Percentiles rank a stretch among this genome's conserved stretches.
phyloP scores from a whole-genome alignment of 73 alveolate species.

The Symbiodinium pilosum region DNA sequence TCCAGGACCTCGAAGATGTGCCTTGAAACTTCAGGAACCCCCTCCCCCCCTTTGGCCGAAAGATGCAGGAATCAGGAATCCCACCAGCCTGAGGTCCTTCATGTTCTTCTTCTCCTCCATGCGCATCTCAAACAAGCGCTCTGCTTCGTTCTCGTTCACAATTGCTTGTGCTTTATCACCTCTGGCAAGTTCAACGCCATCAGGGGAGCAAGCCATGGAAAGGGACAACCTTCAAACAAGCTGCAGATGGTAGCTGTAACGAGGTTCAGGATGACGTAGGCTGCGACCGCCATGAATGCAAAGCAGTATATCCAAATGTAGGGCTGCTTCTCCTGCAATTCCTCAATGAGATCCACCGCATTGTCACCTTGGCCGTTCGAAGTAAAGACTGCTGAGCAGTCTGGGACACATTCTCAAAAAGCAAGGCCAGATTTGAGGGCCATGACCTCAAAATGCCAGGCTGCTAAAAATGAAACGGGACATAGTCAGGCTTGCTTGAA shows the following conservation, averaged over 20 bases:
- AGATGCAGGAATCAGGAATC: neutral
- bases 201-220: neutral
- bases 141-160: slow-evolving; percentile 65
- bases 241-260: slow-evolving; percentile 45
- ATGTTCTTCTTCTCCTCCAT: slow-evolving; percentile 59
- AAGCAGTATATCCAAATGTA: slow-evolving; percentile 49
- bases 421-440: no score
- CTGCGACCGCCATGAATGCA: slow-evolving; percentile 39
- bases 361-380: slow-evolving; percentile 28
- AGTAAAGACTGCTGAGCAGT: neutral
- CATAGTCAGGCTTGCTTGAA: slow-evolving; percentile 69
- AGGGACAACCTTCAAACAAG: neutral
- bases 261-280: slow-evolving; percentile 52
- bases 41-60: neutral
- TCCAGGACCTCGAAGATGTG: slow-evolving; percentile 36
- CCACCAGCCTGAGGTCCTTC: slow-evolving; percentile 33
- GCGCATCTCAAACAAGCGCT: slow-evolving; percentile 51
- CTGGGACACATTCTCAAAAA: no score
- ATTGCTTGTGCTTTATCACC: slow-evolving; percentile 61
- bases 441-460: neutral
- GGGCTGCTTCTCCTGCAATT: slow-evolving; percentile 45
- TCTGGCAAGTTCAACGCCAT: neutral
- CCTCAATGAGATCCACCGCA: slow-evolving; percentile 38
- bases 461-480: slow-evolving; percentile 64
- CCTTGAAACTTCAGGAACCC: neutral